Evolutionary conservation across 2,329 filamentous ascomycete genomes (phyloP), one percentile per base, ranked within the genome.

Genomic region (Lomentospora prolificans): DNA sequence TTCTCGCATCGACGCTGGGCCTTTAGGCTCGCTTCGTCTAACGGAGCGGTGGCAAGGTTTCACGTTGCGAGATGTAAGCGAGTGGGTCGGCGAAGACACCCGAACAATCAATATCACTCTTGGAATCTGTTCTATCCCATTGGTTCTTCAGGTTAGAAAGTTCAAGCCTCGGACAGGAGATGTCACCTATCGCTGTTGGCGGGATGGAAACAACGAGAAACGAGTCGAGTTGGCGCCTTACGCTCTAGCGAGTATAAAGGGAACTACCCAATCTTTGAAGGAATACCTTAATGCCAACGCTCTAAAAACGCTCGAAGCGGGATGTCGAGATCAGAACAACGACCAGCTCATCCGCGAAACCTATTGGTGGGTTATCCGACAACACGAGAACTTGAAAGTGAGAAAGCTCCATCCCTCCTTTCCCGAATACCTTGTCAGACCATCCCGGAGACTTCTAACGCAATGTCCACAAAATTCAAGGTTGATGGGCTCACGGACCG

Each of bases 11-110:
- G 55, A 56, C 12, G 27, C 12, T n/a, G 39, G 63, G 2, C n/a
- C 17, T 1, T 70, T 73, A 3, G 73, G 74, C 1, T 28, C 30
- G 25, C 66, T 78, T 12, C 61, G 65, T 2, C 65, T 78, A 25
- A 80, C 77, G 0, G 58, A 61, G 3, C 68, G 75, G 22, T 78
- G 74, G 72, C 50, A 60, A 1, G 71, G 71, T 4, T 69, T 67
- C 3, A 63, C 69, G 27, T 68, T 77, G 58, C 66, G 66, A 39
- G 70, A 79, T 54, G 64, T 79, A 1, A 59, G 60, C 0, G 70
- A 72, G 51, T 70, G 70, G 60, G 55, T 60, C 4, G 58, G 61
- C 27, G 57, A 63, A 0, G 55, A 60, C 0, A 46, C 67, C 3
- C 62, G 65, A 25, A 64, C 61, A 10, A 72, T 80, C 25, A 54